Base-by-base conservation (phyloP, 306 rosid genomes). In the Prunus padus region DNA sequence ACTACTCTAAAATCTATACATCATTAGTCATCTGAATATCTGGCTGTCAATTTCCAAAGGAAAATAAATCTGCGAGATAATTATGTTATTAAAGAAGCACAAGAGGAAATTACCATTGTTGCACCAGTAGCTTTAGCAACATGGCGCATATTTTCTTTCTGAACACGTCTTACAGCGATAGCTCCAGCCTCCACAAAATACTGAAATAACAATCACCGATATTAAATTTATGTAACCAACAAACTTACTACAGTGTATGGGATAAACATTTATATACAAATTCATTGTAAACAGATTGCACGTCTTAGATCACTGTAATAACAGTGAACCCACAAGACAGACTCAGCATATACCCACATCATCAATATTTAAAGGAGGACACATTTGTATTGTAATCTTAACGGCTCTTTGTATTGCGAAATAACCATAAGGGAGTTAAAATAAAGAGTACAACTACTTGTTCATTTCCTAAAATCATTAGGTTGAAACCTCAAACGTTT, bases 61-160 rank as follows among this genome's bases (percentile, higher is more conserved):
- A 19, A 64, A 25, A 52, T 40, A 3, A 60, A 26, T 59, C 26
- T 23, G 56, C 28, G 19, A 22, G 23, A 71, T 25, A 55, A 25
- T 30, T 23, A 19, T 54, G 52, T 8, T 26, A 76, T 64, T 14
- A 30, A 26, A 57, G 31, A 26, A 72, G 46, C 55, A 60, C 65
- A 47, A 25, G 37, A 79, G 50, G 67, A 59, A 69, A 74, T 69
- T 85, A 96, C 99, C 99, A 92, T 10, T 5, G 99, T 92, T 69
- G 97, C 99, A 72, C 99, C 96, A 30, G 99, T 96, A 52, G 99
- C 98, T 87, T 96, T 96, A 65, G 99, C 98, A 79, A 96, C 97
- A 79, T 96, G 99, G 55, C 98, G 99, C 96, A 96, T 96, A 77
- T 96, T 97, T 81, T 96, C 99, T 79, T 92, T 96, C 72, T 85